Conservation (phyloP, 331 rosid species). For the Phaseolus coccineus region DNA sequence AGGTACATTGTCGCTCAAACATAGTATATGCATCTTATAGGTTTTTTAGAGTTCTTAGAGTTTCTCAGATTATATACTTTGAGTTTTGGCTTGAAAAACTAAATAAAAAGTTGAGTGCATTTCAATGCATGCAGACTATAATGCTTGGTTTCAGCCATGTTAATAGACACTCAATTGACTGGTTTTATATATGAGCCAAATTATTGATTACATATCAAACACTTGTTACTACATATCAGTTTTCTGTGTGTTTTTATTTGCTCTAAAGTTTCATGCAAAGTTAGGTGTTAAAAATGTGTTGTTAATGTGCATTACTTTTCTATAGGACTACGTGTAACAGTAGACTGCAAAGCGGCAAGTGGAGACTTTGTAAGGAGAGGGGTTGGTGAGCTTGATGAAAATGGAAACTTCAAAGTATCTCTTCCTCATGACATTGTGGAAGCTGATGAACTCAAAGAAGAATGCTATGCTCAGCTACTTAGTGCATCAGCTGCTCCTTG, state of each 20-base stretch:
- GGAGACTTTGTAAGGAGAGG: constrained; percentile 74
- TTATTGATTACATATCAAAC: not conserved
- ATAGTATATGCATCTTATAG: not conserved
- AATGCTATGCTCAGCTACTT: constrained; percentile 86
- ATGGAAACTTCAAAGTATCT: constrained; percentile 75
- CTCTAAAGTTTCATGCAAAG: not conserved
- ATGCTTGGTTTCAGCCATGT: not conserved
- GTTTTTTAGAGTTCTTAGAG: not conserved
- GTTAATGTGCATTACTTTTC: constrained; percentile 19
- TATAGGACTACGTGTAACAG: constrained; percentile 71
- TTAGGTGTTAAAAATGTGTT: not conserved
- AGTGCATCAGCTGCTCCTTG: constrained; percentile 75
- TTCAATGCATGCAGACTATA: constrained; percentile 10
- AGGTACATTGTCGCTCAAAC: constrained; percentile 57
- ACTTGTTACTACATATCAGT: not conserved
- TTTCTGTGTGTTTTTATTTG: too few species aligned
- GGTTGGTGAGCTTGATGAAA: constrained; percentile 60
- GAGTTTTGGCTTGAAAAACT: not conserved
- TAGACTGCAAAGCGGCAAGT: constrained; percentile 73
- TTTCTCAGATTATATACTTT: too few species aligned
- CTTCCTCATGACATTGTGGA: constrained; percentile 66
- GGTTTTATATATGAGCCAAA: not conserved
- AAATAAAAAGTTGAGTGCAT: not conserved
- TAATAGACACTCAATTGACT: not conserved
- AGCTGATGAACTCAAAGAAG: constrained; percentile 66